Percentiles rank a stretch among this genome's conserved stretches.
These are phyloP conservation scores for Boeremia exigua DNA, from an alignment of 2,329 filamentous ascomycete genomes.

Conservation along the genomic window DNA sequence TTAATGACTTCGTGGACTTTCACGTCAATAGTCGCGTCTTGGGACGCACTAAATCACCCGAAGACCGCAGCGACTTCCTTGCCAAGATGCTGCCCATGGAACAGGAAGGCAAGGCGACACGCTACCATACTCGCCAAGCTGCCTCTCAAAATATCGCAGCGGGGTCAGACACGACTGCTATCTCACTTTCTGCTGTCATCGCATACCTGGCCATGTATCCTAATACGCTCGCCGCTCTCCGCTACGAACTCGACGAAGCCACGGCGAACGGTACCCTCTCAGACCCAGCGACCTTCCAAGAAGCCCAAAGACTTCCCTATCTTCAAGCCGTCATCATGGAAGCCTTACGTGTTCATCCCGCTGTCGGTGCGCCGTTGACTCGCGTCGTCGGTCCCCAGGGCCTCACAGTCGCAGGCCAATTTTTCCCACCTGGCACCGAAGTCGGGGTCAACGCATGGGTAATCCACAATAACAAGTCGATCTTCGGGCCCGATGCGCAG, in stretches of 20 bases:
- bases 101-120: constrained; percentile 14
- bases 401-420: constrained; percentile 39
- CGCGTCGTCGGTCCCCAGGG: constrained; percentile 46
- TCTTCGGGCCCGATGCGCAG: constrained; percentile 50
- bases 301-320: constrained; percentile 52
- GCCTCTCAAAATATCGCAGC: constrained; percentile 45
- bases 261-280: constrained; percentile 14
- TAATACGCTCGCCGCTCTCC: constrained; percentile 21
- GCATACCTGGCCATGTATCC: constrained; percentile 53
- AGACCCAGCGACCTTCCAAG: constrained; percentile 22
- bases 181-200: constrained; percentile 54
- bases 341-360: constrained; percentile 51
- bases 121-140: constrained; percentile 3
- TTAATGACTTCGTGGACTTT: neutral
- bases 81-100: constrained; percentile 22
- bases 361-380: constrained; percentile 49
- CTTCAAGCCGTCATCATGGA: constrained; percentile 53
- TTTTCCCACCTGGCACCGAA: constrained; percentile 52
- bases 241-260: constrained; percentile 27
- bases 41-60: constrained; percentile 10
- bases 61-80: constrained; percentile 18
- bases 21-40: constrained; percentile 11
- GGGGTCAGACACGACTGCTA: constrained; percentile 56
- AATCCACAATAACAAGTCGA: constrained; percentile 46
- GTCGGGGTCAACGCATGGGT: constrained; percentile 56